Conservation (phyloP, 1,284 basidiomycete species). For the Peniophora sp. region DNA sequence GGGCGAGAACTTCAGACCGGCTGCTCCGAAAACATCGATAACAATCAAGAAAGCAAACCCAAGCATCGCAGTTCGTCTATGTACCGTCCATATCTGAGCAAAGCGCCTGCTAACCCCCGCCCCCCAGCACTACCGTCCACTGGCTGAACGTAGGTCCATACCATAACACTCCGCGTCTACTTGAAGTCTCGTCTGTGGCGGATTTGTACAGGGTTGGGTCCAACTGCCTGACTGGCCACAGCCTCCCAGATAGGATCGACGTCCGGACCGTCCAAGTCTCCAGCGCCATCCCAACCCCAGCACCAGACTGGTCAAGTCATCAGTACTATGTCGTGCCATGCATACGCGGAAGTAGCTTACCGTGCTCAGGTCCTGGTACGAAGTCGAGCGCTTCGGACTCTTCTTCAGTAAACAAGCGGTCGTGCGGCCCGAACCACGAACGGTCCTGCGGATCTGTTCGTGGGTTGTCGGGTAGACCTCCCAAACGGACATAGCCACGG, state of each 20-base stretch:
- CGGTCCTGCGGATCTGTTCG: constrained; percentile 92
- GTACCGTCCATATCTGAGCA: no score
- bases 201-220: constrained; percentile 56
- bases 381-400: constrained; percentile 76
- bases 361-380: constrained; percentile 75
- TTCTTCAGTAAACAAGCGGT: constrained; percentile 83
- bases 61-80: no score
- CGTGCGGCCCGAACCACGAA: constrained; percentile 92
- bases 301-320: constrained; percentile 71
- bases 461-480: constrained; percentile 90
- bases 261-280: constrained; percentile 89
- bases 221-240: constrained; percentile 64
- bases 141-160: no score
- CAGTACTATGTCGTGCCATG: not conserved
- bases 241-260: constrained; percentile 94
- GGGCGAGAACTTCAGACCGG: no score
- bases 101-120: no score
- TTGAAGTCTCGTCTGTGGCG: constrained; percentile 56
- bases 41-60: no score
- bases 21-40: no score
- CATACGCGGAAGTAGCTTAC: constrained; percentile 41
- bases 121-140: no score
- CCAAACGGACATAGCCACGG: constrained; percentile 82
- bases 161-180: not conserved
- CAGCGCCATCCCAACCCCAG: constrained; percentile 98